Conservation (phyloP, 129 eudicot species). For the Helianthus tuberosus region DNA sequence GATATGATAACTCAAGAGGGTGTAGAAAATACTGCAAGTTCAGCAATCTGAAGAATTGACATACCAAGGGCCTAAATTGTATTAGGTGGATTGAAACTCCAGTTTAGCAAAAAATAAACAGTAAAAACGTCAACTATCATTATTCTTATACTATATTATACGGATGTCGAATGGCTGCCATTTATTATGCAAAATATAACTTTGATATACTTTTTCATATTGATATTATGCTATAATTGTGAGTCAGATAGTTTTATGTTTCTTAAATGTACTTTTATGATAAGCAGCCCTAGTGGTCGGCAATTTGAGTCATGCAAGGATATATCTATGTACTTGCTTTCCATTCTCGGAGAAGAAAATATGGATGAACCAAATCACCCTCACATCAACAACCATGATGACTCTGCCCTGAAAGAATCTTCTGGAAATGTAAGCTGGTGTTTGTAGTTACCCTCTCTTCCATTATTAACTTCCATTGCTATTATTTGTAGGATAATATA, state of each 20-base stretch:
- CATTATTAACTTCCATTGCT: conserved; percentile 1
- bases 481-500: background rate
- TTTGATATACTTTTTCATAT: conserved; percentile 2
- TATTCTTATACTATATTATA: conserved; percentile 4
- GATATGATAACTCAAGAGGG: conserved; percentile 11
- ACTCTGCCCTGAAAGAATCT: conserved; percentile 35
- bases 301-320: conserved; percentile 85
- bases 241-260: conserved; percentile 13
- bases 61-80: conserved; percentile 9
- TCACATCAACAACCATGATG: conserved; percentile 22
- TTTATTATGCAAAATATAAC: background rate
- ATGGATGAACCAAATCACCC: conserved; percentile 26
- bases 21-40: background rate
- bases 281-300: conserved; percentile 85
- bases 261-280: conserved; percentile 30
- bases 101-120: background rate
- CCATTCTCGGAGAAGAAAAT: conserved; percentile 53
- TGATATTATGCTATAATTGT: background rate
- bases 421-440: conserved; percentile 54
- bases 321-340: conserved; percentile 72
- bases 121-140: background rate
- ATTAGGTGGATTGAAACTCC: background rate
- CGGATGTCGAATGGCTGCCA: conserved; percentile 1
- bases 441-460: background rate
- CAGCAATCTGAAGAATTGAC: background rate